phyloP scores from a whole-genome alignment of 1,139 yeast genomes.

The Komagataea norvegica region DNA sequence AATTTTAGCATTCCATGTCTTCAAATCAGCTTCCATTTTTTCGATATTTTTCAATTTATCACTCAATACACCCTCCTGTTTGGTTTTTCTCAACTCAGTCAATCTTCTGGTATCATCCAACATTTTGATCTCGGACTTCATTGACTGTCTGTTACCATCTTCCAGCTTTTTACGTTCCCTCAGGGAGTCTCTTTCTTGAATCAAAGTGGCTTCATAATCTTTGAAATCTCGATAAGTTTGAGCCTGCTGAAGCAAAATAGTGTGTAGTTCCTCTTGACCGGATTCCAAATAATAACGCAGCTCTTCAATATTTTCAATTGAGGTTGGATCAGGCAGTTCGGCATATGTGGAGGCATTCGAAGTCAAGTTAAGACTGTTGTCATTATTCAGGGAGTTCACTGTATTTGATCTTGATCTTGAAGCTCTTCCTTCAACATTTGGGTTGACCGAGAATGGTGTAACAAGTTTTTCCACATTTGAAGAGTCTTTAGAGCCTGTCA shows the following conservation, averaged over 20 bases:
- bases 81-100: conserved; percentile 29
- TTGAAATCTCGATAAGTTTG: conserved; percentile 38
- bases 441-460: conserved; percentile 10
- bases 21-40: conserved; percentile 30
- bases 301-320: conserved; percentile 41
- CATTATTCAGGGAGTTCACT: conserved; percentile 16
- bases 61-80: conserved; percentile 27
- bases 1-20: conserved; percentile 29
- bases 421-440: conserved; percentile 12
- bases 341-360: conserved; percentile 15
- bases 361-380: conserved; percentile 7
- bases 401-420: conserved; percentile 35
- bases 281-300: conserved; percentile 44
- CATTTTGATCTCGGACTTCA: conserved; percentile 44
- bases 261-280: conserved; percentile 45
- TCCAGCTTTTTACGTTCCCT: conserved; percentile 43
- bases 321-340: conserved; percentile 21
- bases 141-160: conserved; percentile 43
- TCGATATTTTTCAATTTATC: conserved; percentile 28
- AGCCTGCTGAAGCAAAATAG: conserved; percentile 36
- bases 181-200: conserved; percentile 38
- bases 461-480: conserved; percentile 21
- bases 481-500: conserved; percentile 21
- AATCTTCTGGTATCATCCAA: conserved; percentile 39
- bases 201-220: conserved; percentile 36